Percentiles rank a stretch among this genome's conserved stretches.
These are phyloP conservation scores for Leccinum imitatum DNA, from an alignment of 768 basidiomycete species.

Conservation along the genomic window DNA sequence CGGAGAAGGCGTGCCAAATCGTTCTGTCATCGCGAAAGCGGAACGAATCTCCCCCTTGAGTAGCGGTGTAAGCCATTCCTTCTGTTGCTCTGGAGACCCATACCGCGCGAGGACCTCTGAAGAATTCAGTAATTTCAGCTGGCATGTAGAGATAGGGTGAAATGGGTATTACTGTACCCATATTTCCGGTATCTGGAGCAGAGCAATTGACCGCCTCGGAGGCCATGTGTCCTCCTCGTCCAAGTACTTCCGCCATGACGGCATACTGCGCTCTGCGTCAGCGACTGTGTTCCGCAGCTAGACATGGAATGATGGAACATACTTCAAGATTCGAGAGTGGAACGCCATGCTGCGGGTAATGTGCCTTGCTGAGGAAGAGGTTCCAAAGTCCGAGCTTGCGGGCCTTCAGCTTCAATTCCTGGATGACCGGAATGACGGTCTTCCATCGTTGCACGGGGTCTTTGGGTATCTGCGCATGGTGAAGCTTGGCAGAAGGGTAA, in stretches of 20 bases:
- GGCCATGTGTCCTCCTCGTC: conserved; percentile 77
- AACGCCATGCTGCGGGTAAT: conserved; percentile 87
- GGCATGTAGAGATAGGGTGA: not conserved
- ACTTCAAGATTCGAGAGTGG: conserved; percentile 95
- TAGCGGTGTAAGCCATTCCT: conserved; percentile 85
- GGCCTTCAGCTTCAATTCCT: conserved; percentile 84
- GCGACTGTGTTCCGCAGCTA: not conserved
- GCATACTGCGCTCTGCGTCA: conserved; percentile 64
- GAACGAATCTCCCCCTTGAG: conserved; percentile 92
- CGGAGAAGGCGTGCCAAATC: conserved; percentile 53
- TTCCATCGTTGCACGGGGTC: conserved; percentile 81
- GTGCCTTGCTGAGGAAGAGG: conserved; percentile 90
- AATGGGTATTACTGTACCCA: conserved; percentile 54
- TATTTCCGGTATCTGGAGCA: conserved; percentile 97
- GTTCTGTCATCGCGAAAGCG: conserved; percentile 97
- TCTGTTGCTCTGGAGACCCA: conserved; percentile 87
- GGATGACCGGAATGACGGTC: conserved; percentile 76
- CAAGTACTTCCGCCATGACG: conserved; percentile 95
- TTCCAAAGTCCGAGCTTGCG: conserved; percentile 94
- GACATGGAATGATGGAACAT: conserved; percentile 13
- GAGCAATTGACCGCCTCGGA: conserved; percentile 92
- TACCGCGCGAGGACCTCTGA: conserved; percentile 96
- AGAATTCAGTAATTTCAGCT: conserved; percentile 1
- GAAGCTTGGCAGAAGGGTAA: conserved; percentile 72
- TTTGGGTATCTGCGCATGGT: conserved; percentile 77